Evolutionary conservation across 176 grass and related monocot species (phyloP), one percentile per base, ranked within the genome.

Genomic region (Triticum monococcum): DNA sequence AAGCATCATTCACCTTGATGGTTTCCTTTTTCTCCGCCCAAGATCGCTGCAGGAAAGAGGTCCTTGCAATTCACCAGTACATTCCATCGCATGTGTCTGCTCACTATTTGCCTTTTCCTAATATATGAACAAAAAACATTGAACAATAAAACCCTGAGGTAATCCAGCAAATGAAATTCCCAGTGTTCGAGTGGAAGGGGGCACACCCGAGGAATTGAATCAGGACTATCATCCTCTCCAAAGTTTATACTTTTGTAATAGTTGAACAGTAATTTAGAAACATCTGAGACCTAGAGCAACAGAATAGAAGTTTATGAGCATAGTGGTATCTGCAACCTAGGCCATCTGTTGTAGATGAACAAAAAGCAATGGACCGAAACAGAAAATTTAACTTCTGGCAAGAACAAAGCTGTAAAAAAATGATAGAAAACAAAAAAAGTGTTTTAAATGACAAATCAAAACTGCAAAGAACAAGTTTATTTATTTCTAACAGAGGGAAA

Each of bases 231-330:
- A 69, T 63, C 46, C 85, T 95, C 91, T 54, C 81, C 83, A 73
- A 98, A 98, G 41, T 93, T 85, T 85, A 78, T 91, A 67, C 20
- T 93, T 88, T 80, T 63, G 83, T 93, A 82, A 65, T 93, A 87
- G 35, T 88, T 43, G 67, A 75, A 95, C 67, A 98, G 77, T 77
- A 95, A 75, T 9, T 93, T 79, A 28, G 95, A 98, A 83, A 98
- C 83, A 84, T 98, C 91, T 43, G 72, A 82, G 16, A 89, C 87
- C 95, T 98, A 88, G 14, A 88, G 5, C 12, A 90, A 84, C 20
- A 28, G 40, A 76, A 48, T 24, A 64, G 28, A 87, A 70, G 71
- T 40, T 82, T 22, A 89, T 77, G 62, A 82, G 72, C 4, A 75
- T 25, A 65, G 50, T 12, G 17, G 57, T 63, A 78, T 72, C 46